Evolutionary conservation across 495 filamentous ascomycete genomes (phyloP).

Genomic region (Daldinia childiae): DNA sequence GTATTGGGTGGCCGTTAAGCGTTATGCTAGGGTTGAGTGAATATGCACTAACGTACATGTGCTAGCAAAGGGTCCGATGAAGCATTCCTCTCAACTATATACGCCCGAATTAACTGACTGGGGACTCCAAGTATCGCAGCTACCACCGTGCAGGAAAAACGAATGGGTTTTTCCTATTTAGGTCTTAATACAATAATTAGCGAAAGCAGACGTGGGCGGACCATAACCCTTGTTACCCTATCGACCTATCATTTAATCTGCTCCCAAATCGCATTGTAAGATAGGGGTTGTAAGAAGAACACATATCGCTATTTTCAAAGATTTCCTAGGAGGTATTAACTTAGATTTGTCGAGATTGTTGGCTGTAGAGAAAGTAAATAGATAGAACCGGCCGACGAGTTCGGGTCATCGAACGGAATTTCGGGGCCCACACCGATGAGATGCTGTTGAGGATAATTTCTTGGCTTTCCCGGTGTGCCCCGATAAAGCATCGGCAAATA

Average conservation of each 20-base stretch:
- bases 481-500: slow-evolving; percentile 27
- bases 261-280: not conserved
- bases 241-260: not conserved
- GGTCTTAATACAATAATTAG: slow-evolving; percentile 1
- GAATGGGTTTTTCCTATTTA: slow-evolving; percentile 1
- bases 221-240: not conserved
- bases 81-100: not conserved
- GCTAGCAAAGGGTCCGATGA: not conserved
- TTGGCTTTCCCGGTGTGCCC: slow-evolving; percentile 40
- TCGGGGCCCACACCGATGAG: slow-evolving; percentile 40
- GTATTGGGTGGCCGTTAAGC: not conserved
- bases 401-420: slow-evolving; percentile 25
- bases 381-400: slow-evolving; percentile 12
- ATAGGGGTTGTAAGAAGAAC: not conserved
- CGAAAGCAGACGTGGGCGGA: not conserved
- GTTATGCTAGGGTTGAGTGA: slow-evolving; percentile 15
- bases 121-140: slow-evolving; percentile 7
- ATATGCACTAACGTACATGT: slow-evolving; percentile 15
- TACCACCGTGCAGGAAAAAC: not conserved
- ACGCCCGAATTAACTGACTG: not conserved
- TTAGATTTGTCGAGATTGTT: not conserved
- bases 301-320: not conserved
- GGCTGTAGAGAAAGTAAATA: not conserved
- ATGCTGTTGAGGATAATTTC: slow-evolving; percentile 29
- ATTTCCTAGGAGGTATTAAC: not conserved